phyloP scores from a whole-genome alignment of 192 early-diverging fungal species.

The Rhizophagus prolifer region DNA sequence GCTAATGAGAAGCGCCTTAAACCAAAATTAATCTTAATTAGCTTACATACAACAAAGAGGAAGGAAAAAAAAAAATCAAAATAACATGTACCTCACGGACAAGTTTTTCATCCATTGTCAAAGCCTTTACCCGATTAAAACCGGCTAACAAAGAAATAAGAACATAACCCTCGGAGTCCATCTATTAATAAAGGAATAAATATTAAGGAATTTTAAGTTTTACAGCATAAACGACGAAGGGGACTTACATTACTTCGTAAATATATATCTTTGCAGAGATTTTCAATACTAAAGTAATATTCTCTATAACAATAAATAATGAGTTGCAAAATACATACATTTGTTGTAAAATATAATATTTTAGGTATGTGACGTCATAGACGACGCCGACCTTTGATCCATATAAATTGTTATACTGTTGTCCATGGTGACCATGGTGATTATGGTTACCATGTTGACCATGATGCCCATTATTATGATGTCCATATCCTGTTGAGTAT shows the following conservation, averaged over 20 bases:
- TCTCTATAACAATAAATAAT: too few species aligned
- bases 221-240: background rate
- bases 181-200: slow-evolving; percentile 54
- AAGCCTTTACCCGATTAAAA: slow-evolving; percentile 86
- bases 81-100: slow-evolving; percentile 56
- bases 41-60: slow-evolving; percentile 13
- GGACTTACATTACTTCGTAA: slow-evolving; percentile 64
- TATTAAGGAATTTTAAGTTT: background rate
- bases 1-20: slow-evolving; percentile 37
- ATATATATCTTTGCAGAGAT: slow-evolving; percentile 94
- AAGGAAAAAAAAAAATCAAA: slow-evolving; percentile 29
- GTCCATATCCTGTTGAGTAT: slow-evolving; percentile 9
- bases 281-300: slow-evolving; percentile 97
- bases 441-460: background rate
- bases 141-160: slow-evolving; percentile 72
- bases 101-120: slow-evolving; percentile 65
- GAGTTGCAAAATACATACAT: slow-evolving; percentile 44
- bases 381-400: slow-evolving; percentile 19
- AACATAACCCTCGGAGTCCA: slow-evolving; percentile 86
- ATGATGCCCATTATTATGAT: background rate
- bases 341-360: slow-evolving; percentile 61
- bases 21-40: slow-evolving; percentile 28
- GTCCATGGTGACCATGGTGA: background rate
- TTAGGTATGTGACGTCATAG: slow-evolving; percentile 47
- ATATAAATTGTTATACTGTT: slow-evolving; percentile 15